Evolutionary conservation across 2,329 filamentous ascomycete species (phyloP), one percentile per base, ranked within the genome.

Genomic region (Aspergillus eucalypticola): DNA sequence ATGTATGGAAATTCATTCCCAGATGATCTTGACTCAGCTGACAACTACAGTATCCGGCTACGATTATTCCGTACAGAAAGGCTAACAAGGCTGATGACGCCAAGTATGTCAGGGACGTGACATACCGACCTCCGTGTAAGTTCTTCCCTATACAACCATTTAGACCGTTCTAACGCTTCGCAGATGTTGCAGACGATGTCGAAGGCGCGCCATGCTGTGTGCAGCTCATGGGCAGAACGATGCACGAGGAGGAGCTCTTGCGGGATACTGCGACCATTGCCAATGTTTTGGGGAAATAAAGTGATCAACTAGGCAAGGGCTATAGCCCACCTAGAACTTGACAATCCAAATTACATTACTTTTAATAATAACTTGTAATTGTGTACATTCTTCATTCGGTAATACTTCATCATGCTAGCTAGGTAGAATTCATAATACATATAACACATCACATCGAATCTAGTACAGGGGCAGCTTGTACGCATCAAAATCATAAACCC

Each of bases 161-260:
- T 1, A 11, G 10, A 29, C 3, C 0, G 27, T 29, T 29, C 21
- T 55, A 10, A 61, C n/a, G 5, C 2, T 1, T 35, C 27, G 21
- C 4, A 69, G 66, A 71, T 54, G 6, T 41, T 5, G 67, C 69
- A 0, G 55, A 64, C 1, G 55, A 61, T 13, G 48, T 69, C 2
- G 68, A 71, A 17, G 62, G 60, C 2, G 65, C 65, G 0, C 67
- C 69, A 1, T 69, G 68, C 55, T 64, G 68, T 46, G 60, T 70
- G 17, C 69, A 71, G 23, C 11, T 49, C 0, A 13, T 49, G 44
- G 44, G 44, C 0, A 27, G 44, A 11, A 49, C 25, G 1, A 49
- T 27, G 44, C 44, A 23, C 1, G 44, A 49, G 25, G 44, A 49
- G 15, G 44, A 49, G 23, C 23, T 49, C 11, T 1, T 49, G 8